Percentiles rank a stretch among this genome's conserved stretches.
phyloP scores from a whole-genome alignment of 371 early-diverging fungal species.

The Mortierella sp. region DNA sequence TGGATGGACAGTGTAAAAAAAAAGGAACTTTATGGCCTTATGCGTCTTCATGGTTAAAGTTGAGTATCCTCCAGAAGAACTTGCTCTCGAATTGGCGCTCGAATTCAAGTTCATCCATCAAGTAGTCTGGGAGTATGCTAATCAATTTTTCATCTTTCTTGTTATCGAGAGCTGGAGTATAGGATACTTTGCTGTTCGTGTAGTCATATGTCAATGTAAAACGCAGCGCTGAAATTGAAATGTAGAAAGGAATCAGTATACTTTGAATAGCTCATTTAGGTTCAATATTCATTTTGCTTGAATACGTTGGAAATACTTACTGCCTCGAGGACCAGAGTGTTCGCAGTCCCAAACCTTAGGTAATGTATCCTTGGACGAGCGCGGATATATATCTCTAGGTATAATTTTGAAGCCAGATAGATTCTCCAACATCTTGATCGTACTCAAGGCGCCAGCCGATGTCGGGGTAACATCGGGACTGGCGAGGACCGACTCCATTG shows the following conservation, averaged over 20 bases:
- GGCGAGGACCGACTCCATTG: slow-evolving; percentile 35
- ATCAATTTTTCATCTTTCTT: slow-evolving; percentile 28
- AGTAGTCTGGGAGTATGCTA: slow-evolving; percentile 40
- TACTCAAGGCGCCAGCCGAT: slow-evolving; percentile 16
- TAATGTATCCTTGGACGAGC: slow-evolving; percentile 18
- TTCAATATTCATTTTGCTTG: neutral
- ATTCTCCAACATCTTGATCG: slow-evolving; percentile 41
- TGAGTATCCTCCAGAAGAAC: slow-evolving; percentile 49
- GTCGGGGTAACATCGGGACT: slow-evolving; percentile 39
- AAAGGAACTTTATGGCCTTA: neutral
- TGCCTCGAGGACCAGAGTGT: slow-evolving; percentile 40
- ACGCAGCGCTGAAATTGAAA: slow-evolving; percentile 21
- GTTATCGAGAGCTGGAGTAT: slow-evolving; percentile 23
- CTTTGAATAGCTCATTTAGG: neutral
- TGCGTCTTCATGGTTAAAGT: slow-evolving; percentile 35
- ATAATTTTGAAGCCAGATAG: slow-evolving; percentile 38
- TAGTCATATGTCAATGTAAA: slow-evolving; percentile 45
- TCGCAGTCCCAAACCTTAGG: slow-evolving; percentile 49
- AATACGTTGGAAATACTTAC: slow-evolving; percentile 21
- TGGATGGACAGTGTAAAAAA: neutral
- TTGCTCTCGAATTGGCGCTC: slow-evolving; percentile 34
- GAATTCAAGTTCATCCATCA: slow-evolving; percentile 44
- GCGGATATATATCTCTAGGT: slow-evolving; percentile 24
- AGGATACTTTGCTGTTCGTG: slow-evolving; percentile 17
- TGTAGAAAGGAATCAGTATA: neutral